These are phyloP conservation scores for Mortierella sp. DNA, from an alignment of 371 early-diverging fungal genomes.

Conservation along the genomic window DNA sequence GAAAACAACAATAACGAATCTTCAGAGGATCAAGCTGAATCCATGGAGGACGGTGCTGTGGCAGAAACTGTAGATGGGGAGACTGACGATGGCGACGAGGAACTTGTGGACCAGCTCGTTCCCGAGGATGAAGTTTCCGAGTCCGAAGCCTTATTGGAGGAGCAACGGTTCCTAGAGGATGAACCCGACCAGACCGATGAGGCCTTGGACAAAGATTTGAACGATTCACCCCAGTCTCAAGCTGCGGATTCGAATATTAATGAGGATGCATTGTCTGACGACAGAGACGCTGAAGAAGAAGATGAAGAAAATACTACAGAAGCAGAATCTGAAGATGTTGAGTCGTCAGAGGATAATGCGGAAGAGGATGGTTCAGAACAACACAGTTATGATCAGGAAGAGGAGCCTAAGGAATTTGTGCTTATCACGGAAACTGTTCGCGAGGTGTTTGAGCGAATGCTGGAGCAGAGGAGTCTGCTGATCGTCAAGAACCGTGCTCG, in stretches of 20 bases:
- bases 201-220: conserved; percentile 32
- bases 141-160: conserved; percentile 28
- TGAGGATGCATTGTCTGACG: not conserved
- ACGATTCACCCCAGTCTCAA: conserved; percentile 10
- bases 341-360: not conserved
- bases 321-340: not conserved
- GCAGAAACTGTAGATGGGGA: conserved; percentile 6
- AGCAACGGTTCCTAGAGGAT: conserved; percentile 27
- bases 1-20: not conserved
- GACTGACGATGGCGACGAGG: conserved; percentile 14
- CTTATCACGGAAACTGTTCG: conserved; percentile 41
- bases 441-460: conserved; percentile 52
- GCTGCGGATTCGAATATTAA: not conserved
- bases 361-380: not conserved
- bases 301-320: conserved; percentile 1
- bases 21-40: not conserved
- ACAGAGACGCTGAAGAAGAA: conserved; percentile 2
- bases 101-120: conserved; percentile 1
- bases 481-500: conserved; percentile 53
- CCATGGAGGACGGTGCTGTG: not conserved
- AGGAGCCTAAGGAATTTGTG: conserved; percentile 11
- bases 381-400: conserved; percentile 1
- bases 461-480: conserved; percentile 38
- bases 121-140: conserved; percentile 37
- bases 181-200: conserved; percentile 21